Evolutionary conservation across 495 filamentous ascomycete genomes (phyloP).

Genomic region (Tetracladium setigerum): DNA sequence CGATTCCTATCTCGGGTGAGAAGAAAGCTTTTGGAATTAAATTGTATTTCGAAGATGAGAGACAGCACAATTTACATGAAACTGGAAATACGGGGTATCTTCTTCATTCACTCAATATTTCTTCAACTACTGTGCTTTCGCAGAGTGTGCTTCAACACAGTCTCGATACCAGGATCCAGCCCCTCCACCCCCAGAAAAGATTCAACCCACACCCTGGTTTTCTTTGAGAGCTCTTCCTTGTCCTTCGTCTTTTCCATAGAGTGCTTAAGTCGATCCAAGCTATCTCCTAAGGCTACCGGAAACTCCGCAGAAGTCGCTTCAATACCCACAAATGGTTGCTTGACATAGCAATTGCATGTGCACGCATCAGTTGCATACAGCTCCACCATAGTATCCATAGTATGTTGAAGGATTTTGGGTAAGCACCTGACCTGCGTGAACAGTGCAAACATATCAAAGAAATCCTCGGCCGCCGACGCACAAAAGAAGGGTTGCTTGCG

Average conservation of each 20-base stretch:
- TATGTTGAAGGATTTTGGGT: constrained; percentile 64
- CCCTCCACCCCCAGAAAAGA: constrained; percentile 43
- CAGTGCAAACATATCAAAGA: constrained; percentile 70
- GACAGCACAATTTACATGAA: too few relatives aligned
- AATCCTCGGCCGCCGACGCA: constrained; percentile 55
- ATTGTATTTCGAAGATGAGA: too few relatives aligned
- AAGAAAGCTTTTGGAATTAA: too few relatives aligned
- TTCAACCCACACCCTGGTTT: constrained; percentile 53
- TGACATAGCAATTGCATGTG: constrained; percentile 62
- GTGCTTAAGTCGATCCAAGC: constrained; percentile 51
- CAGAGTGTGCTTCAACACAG: constrained; percentile 53
- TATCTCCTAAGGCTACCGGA: constrained; percentile 58
- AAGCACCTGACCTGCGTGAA: constrained; percentile 60
- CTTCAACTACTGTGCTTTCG: constrained; percentile 16
- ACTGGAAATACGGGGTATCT: too few relatives aligned
- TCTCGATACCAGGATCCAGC: constrained; percentile 59
- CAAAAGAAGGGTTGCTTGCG: constrained; percentile 68
- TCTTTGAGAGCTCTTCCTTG: constrained; percentile 39
- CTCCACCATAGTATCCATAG: constrained; percentile 56
- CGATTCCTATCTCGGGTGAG: too few relatives aligned
- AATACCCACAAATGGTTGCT: constrained; percentile 60
- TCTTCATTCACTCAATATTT: too few relatives aligned
- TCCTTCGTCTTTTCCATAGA: constrained; percentile 34
- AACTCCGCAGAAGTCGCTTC: constrained; percentile 58
- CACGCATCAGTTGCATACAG: constrained; percentile 48